These are phyloP conservation scores for Tylopilus sp. DNA, from an alignment of 768 basidiomycete genomes.

Conservation along the genomic window DNA sequence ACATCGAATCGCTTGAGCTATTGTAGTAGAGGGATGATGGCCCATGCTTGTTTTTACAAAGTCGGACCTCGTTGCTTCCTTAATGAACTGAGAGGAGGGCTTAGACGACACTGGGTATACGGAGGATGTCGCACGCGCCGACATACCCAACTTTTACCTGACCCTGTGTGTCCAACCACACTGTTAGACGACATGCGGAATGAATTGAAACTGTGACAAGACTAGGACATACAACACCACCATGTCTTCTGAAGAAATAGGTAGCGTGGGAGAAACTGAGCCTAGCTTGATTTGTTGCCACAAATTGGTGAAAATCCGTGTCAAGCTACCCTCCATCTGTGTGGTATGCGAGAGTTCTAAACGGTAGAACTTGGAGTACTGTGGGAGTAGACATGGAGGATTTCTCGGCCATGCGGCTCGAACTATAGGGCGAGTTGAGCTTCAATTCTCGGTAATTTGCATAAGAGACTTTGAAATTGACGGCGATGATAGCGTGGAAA, in stretches of 20 bases:
- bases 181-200: constrained; percentile 1
- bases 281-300: constrained; percentile 16
- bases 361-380: no score
- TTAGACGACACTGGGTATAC: neutral
- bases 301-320: neutral
- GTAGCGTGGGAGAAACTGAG: neutral
- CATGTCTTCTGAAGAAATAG: constrained; percentile 15
- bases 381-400: no score
- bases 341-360: no score
- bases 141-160: constrained; percentile 22
- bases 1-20: constrained; percentile 13
- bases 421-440: no score
- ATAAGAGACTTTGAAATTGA: no score
- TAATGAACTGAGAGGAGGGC: constrained; percentile 10
- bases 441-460: no score
- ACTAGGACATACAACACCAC: constrained; percentile 18
- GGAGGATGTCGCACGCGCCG: no score
- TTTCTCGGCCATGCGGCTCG: no score
- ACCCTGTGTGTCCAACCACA: constrained; percentile 17
- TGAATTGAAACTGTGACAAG: neutral
- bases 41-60: neutral
- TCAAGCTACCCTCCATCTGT: neutral
- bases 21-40: constrained; percentile 4
- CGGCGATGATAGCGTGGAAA: no score
- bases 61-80: constrained; percentile 4